Conservation (phyloP, 768 basidiomycete species). For the Lentinula sp. region DNA sequence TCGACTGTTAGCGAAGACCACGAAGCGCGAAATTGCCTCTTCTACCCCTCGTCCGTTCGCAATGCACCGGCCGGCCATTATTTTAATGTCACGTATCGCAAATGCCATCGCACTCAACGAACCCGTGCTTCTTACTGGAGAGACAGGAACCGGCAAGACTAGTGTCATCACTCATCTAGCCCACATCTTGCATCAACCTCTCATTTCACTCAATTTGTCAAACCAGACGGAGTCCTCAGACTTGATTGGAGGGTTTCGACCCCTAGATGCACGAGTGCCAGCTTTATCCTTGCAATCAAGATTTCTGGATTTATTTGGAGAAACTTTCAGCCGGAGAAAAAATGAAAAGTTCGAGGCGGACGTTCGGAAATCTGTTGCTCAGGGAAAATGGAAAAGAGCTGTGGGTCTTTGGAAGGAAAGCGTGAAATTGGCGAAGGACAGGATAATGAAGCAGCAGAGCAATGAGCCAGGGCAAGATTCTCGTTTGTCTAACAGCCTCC, state of each 20-base stretch:
- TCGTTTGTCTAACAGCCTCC: background rate
- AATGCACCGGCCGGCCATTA: constrained; percentile 78
- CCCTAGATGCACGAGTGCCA: constrained; percentile 82
- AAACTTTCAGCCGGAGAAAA: constrained; percentile 84
- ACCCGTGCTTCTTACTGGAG: constrained; percentile 88
- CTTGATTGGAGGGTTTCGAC: constrained; percentile 91
- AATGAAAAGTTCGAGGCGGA: constrained; percentile 83
- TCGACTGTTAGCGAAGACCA: constrained; percentile 42
- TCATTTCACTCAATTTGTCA: constrained; percentile 89
- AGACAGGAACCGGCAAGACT: constrained; percentile 99
- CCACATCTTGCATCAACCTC: constrained; percentile 61
- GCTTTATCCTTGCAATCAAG: constrained; percentile 62
- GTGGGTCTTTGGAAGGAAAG: constrained; percentile 83
- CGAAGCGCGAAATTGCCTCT: constrained; percentile 26
- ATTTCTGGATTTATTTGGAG: constrained; percentile 77
- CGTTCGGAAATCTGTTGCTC: constrained; percentile 73
- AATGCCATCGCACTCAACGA: constrained; percentile 68
- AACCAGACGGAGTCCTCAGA: constrained; percentile 96
- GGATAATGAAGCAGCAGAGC: constrained; percentile 35
- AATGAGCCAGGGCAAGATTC: constrained; percentile 21
- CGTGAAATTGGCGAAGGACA: constrained; percentile 58
- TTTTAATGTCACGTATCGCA: constrained; percentile 75
- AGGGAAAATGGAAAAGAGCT: constrained; percentile 80
- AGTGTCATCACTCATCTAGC: constrained; percentile 87
- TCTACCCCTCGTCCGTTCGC: constrained; percentile 64